These are phyloP conservation scores for Dryas drummondii DNA, from an alignment of 306 rosid genomes.

Conservation along the genomic window DNA sequence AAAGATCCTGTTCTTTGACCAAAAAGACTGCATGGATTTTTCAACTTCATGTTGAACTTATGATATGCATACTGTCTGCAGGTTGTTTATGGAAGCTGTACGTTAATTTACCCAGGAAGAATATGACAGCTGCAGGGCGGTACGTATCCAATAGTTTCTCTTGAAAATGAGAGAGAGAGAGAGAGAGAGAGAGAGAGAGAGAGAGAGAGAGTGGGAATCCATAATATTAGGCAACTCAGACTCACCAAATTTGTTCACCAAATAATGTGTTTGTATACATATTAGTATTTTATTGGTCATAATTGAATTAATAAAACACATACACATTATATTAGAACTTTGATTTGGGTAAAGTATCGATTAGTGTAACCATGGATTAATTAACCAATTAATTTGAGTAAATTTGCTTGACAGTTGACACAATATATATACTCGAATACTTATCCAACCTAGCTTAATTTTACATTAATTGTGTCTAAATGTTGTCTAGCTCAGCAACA, in stretches of 20 bases:
- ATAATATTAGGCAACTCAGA: no score
- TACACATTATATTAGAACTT: not conserved
- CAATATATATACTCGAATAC: not conserved
- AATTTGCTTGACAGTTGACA: not conserved
- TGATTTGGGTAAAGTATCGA: not conserved
- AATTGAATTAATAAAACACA: no score
- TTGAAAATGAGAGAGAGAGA: no score
- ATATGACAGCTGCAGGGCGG: not conserved
- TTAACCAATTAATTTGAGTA: not conserved
- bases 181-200: no score
- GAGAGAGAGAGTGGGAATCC: no score
- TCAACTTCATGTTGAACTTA: not conserved
- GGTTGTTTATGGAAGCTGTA: slow-evolving; percentile 5
- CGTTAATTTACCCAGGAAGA: not conserved
- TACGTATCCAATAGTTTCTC: not conserved
- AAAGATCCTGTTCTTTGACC: slow-evolving; percentile 18
- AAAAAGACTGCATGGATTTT: not conserved
- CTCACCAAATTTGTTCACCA: no score
- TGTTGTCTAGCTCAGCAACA: not conserved
- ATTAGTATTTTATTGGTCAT: no score
- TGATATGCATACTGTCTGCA: not conserved
- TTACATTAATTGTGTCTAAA: not conserved
- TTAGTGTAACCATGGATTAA: not conserved
- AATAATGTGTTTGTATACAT: no score
- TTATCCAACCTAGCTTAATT: not conserved